A percentile compares a stretch with the other conserved stretches of the same genome.
Evolutionary conservation across 495 filamentous ascomycete species (phyloP).

Genomic region (Choiromyces venosus): DNA sequence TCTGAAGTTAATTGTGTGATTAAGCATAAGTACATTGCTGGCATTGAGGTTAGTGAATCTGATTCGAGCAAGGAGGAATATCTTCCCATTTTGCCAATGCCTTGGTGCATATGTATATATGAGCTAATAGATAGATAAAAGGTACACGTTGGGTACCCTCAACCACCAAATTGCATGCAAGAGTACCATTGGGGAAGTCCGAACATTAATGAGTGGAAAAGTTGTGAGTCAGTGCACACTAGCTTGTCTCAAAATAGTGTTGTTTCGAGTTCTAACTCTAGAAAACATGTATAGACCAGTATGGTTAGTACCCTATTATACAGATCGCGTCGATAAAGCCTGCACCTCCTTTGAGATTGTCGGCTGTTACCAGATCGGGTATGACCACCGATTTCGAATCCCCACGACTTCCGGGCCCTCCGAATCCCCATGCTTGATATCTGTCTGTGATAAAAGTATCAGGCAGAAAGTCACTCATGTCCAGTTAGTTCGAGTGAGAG

Average conservation of each 20-base stretch:
- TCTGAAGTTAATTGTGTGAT: not conserved
- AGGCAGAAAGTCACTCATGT: not conserved
- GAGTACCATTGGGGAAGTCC: not conserved
- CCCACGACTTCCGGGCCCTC: not conserved
- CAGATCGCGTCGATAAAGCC: not conserved
- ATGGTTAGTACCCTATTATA: not conserved
- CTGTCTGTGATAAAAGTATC: not conserved
- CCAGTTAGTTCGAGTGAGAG: not conserved
- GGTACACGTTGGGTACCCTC: not conserved
- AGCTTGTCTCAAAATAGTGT: not conserved
- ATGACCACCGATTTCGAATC: not conserved
- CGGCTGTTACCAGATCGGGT: not conserved
- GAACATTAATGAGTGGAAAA: not conserved
- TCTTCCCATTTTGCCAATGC: not conserved
- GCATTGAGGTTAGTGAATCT: not conserved
- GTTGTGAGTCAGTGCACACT: not conserved
- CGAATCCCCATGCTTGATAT: not conserved
- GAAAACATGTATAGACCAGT: not conserved
- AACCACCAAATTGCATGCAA: not conserved
- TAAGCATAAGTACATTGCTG: not conserved
- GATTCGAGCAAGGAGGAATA: not conserved
- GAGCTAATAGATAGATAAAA: not conserved
- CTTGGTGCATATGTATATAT: not conserved
- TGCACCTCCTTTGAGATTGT: not conserved
- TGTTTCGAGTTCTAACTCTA: not conserved